Evolutionary conservation across 2,329 filamentous ascomycete species (phyloP), one percentile per base, ranked within the genome.

Genomic region (Aspergillus fumigatus): DNA sequence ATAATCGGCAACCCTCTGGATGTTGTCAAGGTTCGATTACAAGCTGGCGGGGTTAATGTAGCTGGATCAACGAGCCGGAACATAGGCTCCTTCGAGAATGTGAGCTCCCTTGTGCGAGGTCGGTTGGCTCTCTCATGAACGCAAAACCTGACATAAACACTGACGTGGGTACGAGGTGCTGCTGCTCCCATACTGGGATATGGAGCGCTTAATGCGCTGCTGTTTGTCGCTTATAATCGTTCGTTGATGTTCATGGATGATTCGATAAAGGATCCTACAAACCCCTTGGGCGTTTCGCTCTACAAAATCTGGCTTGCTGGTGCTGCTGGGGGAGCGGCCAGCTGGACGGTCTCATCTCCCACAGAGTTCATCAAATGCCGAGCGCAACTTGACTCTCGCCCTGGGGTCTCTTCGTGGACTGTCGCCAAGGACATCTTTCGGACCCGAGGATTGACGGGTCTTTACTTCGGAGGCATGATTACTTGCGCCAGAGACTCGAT

Each of bases 321-420:
- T 48, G 89, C 89, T 8, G 76, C 87, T 2, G 90, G 90, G 45
- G 93, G 93, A 1, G 80, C 97, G 19, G 89, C 90, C 3, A 94
- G 89, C 4, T 97, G 92, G 82, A 81, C 89, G 21, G 83, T 97
- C 40, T 93, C 89, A 57, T 88, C 92, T 4, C 93, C 93, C 0
- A 96, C 92, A 0, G 93, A 97, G 75, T 80, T 96, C 35, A 82
- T 97, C 65, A 97, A 97, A 77, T 96, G 92, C 69, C 85, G 90
- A 43, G 88, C 90, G 0, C 93, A 97, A 70, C 79, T 94, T n/a
- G 78, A 66, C 51, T 71, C 59, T 43, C 73, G 65, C 4, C 71
- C 71, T 1, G 66, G 74, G 17, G 77, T 73, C 7, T 88, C 86
- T 1, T 86, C 85, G 58, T 88, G 82, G 83, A 72, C 71, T 3